Conservation (phyloP, 225 moss, liverwort and hornwort species). For the Antitrichia curtipendula region DNA sequence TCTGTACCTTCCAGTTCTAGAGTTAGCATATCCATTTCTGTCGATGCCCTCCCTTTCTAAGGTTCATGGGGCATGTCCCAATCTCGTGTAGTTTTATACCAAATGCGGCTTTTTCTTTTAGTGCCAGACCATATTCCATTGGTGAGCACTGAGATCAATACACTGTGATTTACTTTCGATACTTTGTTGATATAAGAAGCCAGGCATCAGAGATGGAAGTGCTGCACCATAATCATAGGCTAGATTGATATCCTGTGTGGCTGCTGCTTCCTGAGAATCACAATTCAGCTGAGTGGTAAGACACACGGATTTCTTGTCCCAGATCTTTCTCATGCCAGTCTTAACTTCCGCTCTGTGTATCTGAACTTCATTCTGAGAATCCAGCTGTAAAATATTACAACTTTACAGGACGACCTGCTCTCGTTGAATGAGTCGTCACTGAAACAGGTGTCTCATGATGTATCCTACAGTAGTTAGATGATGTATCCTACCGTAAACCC, state of each 20-base stretch:
- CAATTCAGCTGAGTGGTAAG: background rate
- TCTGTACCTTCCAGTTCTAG: constrained; percentile 1
- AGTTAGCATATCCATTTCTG: background rate
- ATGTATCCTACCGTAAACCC: background rate
- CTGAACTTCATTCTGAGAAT: background rate
- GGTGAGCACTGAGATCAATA: constrained; percentile 21
- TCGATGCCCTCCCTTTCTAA: background rate
- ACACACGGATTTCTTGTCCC: background rate
- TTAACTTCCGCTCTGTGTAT: background rate
- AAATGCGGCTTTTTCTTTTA: constrained; percentile 18
- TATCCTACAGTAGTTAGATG: background rate
- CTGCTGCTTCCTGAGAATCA: background rate
- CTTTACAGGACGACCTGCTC: background rate
- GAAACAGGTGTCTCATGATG: background rate
- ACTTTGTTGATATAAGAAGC: background rate
- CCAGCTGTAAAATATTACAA: background rate
- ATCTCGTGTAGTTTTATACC: constrained; percentile 10
- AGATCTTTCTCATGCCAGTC: background rate
- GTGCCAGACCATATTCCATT: constrained; percentile 10
- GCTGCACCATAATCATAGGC: background rate
- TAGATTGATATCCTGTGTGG: background rate
- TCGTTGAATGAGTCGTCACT: background rate
- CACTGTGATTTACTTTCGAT: background rate
- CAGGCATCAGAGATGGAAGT: background rate
- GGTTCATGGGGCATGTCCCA: background rate